phyloP scores from a whole-genome alignment of 192 early-diverging fungal species.

The Coemansia sp. region DNA sequence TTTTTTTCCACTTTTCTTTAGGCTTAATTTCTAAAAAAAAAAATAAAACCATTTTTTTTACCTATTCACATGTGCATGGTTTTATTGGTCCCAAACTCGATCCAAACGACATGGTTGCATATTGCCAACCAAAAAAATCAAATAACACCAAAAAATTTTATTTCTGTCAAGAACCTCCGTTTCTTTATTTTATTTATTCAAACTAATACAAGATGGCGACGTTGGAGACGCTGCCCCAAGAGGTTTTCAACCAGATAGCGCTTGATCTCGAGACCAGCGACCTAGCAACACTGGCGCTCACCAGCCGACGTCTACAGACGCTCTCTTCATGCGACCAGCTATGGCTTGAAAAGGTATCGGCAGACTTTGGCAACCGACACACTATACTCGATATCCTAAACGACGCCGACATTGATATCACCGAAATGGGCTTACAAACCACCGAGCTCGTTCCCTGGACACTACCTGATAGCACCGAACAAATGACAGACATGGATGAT shows the following conservation, averaged over 20 bases:
- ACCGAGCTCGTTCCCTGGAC: conserved; percentile 38
- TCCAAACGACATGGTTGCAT: background rate
- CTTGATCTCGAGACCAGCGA: conserved; percentile 28
- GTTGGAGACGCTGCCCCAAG: conserved; percentile 38
- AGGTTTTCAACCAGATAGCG: conserved; percentile 43
- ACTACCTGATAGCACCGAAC: background rate
- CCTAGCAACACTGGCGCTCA: conserved; percentile 26
- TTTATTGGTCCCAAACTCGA: background rate
- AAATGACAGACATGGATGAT: background rate
- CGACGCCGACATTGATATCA: conserved; percentile 47
- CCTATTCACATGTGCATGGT: background rate
- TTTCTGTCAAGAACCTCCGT: too few species aligned
- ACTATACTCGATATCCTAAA: conserved; percentile 35
- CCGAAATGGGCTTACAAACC: conserved; percentile 24
- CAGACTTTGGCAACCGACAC: conserved; percentile 51
- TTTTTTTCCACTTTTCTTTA: background rate
- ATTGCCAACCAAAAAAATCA: too few species aligned
- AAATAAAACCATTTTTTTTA: background rate
- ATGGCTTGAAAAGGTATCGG: conserved; percentile 45
- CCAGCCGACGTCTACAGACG: conserved; percentile 31
- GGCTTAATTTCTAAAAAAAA: background rate
- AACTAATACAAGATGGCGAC: conserved; percentile 16
- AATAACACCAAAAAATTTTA: background rate
- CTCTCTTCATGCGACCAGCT: conserved; percentile 31
- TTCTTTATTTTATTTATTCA: too few species aligned